These are phyloP conservation scores for Coelastrella sp. DNA, from an alignment of 139 green algal genomes.

Conservation along the genomic window DNA sequence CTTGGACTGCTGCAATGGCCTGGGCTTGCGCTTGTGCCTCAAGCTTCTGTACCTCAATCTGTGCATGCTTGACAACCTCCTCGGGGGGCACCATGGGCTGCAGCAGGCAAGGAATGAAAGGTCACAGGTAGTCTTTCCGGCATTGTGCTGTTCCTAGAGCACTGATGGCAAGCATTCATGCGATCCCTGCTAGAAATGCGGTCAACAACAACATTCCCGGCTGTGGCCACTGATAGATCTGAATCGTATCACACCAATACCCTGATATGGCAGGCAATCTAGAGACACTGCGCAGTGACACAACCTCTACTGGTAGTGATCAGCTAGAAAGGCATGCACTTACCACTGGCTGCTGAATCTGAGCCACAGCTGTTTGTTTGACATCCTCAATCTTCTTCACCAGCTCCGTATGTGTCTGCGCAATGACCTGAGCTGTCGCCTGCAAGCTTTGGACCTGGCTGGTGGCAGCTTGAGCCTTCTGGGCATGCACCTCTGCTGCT, in stretches of 20 bases:
- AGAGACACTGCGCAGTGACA: too few relatives aligned
- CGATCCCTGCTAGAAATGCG: too few relatives aligned
- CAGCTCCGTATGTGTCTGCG: constrained; percentile 46
- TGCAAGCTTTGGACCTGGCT: constrained; percentile 62
- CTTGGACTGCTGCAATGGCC: constrained; percentile 51
- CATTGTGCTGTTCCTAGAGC: too few relatives aligned
- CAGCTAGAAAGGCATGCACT: not conserved
- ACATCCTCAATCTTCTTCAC: constrained; percentile 53
- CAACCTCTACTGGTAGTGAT: too few relatives aligned
- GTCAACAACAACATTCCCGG: too few relatives aligned
- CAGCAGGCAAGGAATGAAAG: not conserved
- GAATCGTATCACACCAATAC: too few relatives aligned
- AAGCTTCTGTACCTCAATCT: constrained; percentile 60
- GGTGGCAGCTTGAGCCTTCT: constrained; percentile 40
- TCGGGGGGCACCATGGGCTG: constrained; percentile 37
- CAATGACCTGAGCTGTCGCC: constrained; percentile 58
- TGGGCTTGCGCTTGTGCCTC: constrained; percentile 49
- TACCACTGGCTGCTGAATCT: constrained; percentile 50
- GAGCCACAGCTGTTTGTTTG: constrained; percentile 51
- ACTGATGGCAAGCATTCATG: too few relatives aligned
- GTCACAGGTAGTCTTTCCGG: not conserved
- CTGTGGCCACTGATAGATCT: too few relatives aligned
- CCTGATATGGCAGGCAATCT: too few relatives aligned
- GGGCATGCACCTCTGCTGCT: constrained; percentile 42
- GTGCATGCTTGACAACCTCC: constrained; percentile 56